A percentile compares a stretch with the other conserved stretches of the same genome.
Evolutionary conservation across 352 stramenopile genomes (phyloP).

Genomic region (Plasmopara viticola): DNA sequence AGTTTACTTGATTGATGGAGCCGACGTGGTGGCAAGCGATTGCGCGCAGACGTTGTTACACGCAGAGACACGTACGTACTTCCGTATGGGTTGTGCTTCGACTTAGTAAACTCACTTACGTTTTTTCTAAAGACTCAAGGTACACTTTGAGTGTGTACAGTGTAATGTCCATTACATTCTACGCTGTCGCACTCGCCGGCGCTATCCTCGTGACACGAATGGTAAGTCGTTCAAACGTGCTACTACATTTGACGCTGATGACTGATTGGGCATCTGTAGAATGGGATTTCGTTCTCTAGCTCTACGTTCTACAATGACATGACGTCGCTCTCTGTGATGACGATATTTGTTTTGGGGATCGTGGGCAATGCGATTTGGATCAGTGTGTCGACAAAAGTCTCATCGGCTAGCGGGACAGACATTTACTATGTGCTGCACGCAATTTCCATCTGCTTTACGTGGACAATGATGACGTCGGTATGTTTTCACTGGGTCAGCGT

Average conservation of each 20-base stretch:
- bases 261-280: constrained; percentile 26
- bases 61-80: constrained; percentile 48
- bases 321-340: constrained; percentile 69
- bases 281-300: constrained; percentile 71
- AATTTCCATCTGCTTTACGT: constrained; percentile 66
- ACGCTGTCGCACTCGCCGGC: constrained; percentile 62
- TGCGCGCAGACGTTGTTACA: constrained; percentile 66
- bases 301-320: constrained; percentile 83
- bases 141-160: constrained; percentile 80
- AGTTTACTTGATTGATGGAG: constrained; percentile 55
- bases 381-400: constrained; percentile 49
- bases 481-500: constrained; percentile 83
- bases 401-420: constrained; percentile 39
- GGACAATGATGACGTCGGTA: constrained; percentile 84
- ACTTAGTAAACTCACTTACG: constrained; percentile 8
- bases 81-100: background rate
- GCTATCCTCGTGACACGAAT: constrained; percentile 77
- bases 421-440: constrained; percentile 70
- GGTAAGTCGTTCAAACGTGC: constrained; percentile 26
- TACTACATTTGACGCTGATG: too few relatives aligned
- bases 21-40: constrained; percentile 46
- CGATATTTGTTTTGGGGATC: constrained; percentile 67
- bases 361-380: constrained; percentile 81
- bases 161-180: constrained; percentile 83
- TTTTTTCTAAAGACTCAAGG: constrained; percentile 36